Evolutionary conservation across 225 moss, liverwort and hornwort species (phyloP).

Genomic region (Antitrichia curtipendula): DNA sequence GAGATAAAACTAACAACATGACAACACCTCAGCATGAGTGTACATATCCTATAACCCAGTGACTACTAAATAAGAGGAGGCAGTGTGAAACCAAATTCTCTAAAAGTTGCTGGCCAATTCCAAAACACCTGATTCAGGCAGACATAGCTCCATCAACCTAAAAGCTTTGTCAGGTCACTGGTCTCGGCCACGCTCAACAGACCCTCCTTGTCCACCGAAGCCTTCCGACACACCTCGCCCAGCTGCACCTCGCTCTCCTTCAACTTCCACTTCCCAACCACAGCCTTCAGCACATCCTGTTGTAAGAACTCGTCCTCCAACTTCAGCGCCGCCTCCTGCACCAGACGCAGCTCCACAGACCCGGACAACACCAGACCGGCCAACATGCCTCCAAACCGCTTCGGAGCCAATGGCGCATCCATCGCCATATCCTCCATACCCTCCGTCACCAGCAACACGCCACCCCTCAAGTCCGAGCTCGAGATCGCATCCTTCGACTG

Average conservation of each 20-base stretch:
- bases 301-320: slow-evolving; percentile 56
- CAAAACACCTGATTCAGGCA: background rate
- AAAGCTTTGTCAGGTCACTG: background rate
- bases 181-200: slow-evolving; percentile 7
- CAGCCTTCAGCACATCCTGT: slow-evolving; percentile 26
- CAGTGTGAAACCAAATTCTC: background rate
- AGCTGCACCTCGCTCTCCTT: slow-evolving; percentile 29
- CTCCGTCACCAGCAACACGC: slow-evolving; percentile 42
- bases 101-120: background rate
- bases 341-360: slow-evolving; percentile 25
- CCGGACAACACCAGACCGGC: slow-evolving; percentile 35
- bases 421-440: slow-evolving; percentile 61
- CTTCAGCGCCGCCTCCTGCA: slow-evolving; percentile 39
- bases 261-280: slow-evolving; percentile 24
- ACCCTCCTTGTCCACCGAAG: slow-evolving; percentile 27
- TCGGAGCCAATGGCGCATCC: slow-evolving; percentile 77
- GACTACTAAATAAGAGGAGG: background rate
- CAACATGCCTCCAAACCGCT: slow-evolving; percentile 47
- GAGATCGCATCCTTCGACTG: slow-evolving; percentile 33
- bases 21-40: slow-evolving; percentile 28
- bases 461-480: slow-evolving; percentile 36
- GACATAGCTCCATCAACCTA: background rate
- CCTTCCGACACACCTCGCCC: slow-evolving; percentile 21
- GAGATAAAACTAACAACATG: slow-evolving; percentile 12
- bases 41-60: slow-evolving; percentile 23